Evolutionary conservation across 176 grass and related monocot genomes (phyloP).

Genomic region (Rhynchospora pubera): DNA sequence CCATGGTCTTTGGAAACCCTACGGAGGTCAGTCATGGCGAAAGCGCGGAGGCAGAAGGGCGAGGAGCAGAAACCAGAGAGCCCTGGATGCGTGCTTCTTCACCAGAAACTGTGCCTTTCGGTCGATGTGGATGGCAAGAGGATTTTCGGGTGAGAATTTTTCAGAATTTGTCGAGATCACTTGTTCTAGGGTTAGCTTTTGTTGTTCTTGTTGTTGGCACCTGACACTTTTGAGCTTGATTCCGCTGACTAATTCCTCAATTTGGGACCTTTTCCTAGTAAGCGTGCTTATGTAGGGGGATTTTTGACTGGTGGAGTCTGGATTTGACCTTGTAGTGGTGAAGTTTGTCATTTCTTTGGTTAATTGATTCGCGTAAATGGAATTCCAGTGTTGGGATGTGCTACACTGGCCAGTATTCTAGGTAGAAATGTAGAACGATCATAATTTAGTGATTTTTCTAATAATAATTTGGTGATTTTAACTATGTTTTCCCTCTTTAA

Average conservation of each 20-base stretch:
- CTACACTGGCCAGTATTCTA: neutral
- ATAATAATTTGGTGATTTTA: neutral
- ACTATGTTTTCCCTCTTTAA: slow-evolving; percentile 33
- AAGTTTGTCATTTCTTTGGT: neutral
- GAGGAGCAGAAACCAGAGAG: slow-evolving; percentile 50
- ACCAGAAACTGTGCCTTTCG: slow-evolving; percentile 97
- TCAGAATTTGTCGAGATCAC: slow-evolving; percentile 5
- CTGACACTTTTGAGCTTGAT: neutral
- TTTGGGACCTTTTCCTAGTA: neutral
- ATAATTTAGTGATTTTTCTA: neutral
- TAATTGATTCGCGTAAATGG: neutral
- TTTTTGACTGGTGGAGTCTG: slow-evolving; percentile 24
- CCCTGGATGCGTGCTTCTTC: slow-evolving; percentile 61
- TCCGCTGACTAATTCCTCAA: neutral
- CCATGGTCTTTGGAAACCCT: neutral
- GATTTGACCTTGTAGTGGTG: slow-evolving; percentile 16
- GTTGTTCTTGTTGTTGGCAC: neutral
- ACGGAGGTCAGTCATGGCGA: slow-evolving; percentile 54
- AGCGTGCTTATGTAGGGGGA: neutral
- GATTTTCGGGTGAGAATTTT: slow-evolving; percentile 72
- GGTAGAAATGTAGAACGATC: neutral
- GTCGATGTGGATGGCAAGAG: slow-evolving; percentile 76
- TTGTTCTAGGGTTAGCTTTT: slow-evolving; percentile 16
- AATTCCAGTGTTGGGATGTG: neutral
- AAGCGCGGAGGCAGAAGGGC: slow-evolving; percentile 81